A percentile compares a stretch with the other conserved stretches of the same genome.
phyloP scores from a whole-genome alignment of 192 early-diverging fungal species.

The Coemansia sp. region DNA sequence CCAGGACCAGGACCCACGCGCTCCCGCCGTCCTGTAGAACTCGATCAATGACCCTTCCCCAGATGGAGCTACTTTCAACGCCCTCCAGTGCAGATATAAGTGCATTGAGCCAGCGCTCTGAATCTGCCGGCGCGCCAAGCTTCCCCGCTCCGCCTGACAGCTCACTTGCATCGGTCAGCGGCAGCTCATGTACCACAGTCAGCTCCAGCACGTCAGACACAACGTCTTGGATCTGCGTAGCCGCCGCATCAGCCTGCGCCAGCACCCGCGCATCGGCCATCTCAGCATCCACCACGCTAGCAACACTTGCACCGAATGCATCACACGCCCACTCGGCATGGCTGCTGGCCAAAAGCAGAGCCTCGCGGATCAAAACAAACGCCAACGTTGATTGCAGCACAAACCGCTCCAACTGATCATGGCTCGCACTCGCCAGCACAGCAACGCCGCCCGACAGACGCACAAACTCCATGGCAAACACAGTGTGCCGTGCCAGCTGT shows the following conservation, averaged over 20 bases:
- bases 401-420: neutral
- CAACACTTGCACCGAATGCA: neutral
- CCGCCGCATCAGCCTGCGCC: slow-evolving; percentile 15
- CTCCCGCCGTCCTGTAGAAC: neutral
- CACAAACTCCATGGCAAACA: slow-evolving; percentile 33
- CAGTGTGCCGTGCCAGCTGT: slow-evolving; percentile 34
- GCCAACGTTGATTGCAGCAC: slow-evolving; percentile 33
- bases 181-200: slow-evolving; percentile 11
- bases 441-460: slow-evolving; percentile 7
- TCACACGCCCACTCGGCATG: neutral
- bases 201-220: slow-evolving; percentile 24
- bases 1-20: slow-evolving; percentile 37
- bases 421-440: neutral
- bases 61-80: neutral
- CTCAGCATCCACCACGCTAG: slow-evolving; percentile 13
- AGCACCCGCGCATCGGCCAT: slow-evolving; percentile 7
- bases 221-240: slow-evolving; percentile 20
- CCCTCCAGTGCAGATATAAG: neutral
- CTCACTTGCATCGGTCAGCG: slow-evolving; percentile 1
- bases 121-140: slow-evolving; percentile 9
- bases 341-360: slow-evolving; percentile 15
- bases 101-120: slow-evolving; percentile 25
- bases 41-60: slow-evolving; percentile 9
- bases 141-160: neutral
- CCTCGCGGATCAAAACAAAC: slow-evolving; percentile 36